phyloP scores from a whole-genome alignment of 257 asterid species.

The Ajuga chamaepitys region DNA sequence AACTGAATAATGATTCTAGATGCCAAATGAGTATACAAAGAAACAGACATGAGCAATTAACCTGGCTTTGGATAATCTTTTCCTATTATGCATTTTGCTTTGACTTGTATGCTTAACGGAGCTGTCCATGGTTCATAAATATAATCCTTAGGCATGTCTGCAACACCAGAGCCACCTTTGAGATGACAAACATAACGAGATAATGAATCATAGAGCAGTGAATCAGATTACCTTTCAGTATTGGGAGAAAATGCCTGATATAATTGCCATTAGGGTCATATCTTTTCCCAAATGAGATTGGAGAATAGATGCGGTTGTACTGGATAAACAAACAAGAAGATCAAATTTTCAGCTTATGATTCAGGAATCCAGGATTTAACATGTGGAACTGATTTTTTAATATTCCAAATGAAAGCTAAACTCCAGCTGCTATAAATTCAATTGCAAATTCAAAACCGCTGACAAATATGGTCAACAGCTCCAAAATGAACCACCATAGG shows the following conservation, averaged over 20 bases:
- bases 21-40: background rate
- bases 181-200: slow-evolving; percentile 4
- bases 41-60: slow-evolving; percentile 14
- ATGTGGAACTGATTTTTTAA: background rate
- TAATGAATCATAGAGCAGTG: slow-evolving; percentile 1
- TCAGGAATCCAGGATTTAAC: background rate
- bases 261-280: slow-evolving; percentile 80
- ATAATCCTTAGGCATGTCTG: slow-evolving; percentile 97
- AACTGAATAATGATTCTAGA: background rate
- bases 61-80: slow-evolving; percentile 98
- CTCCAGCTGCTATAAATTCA: too few species aligned
- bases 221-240: slow-evolving; percentile 58
- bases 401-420: background rate
- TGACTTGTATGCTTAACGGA: slow-evolving; percentile 68
- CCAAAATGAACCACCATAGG: background rate
- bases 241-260: slow-evolving; percentile 83
- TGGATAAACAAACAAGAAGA: slow-evolving; percentile 24
- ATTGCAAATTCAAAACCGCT: too few species aligned
- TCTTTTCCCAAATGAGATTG: slow-evolving; percentile 86
- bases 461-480: background rate
- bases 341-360: background rate
- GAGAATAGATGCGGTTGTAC: slow-evolving; percentile 92
- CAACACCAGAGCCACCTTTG: slow-evolving; percentile 7
- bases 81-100: slow-evolving; percentile 82
- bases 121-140: slow-evolving; percentile 97